These are phyloP conservation scores for Eutypa lata DNA, from an alignment of 2,329 filamentous ascomycete genomes.

Conservation along the genomic window DNA sequence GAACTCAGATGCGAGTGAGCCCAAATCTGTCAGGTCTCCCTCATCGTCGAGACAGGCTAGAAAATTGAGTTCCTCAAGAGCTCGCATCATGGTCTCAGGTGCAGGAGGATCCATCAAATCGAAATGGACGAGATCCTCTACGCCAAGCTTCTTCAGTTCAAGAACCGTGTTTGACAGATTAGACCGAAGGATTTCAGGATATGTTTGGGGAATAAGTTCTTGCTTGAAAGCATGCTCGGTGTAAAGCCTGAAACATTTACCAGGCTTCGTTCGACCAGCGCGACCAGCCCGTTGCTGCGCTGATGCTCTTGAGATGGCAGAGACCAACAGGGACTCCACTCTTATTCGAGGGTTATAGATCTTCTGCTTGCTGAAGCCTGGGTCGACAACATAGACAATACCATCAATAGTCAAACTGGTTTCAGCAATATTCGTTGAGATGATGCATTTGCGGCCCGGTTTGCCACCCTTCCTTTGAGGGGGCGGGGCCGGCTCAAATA, in stretches of 20 bases:
- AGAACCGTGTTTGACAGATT: constrained; percentile 94
- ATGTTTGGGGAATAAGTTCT: constrained; percentile 94
- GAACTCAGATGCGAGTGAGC: constrained; percentile 87
- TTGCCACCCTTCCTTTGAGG: constrained; percentile 71
- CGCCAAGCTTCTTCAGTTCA: constrained; percentile 94
- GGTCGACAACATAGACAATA: constrained; percentile 99
- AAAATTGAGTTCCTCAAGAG: constrained; percentile 95
- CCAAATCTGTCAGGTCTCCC: constrained; percentile 83
- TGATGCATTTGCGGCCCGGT: constrained; percentile 89
- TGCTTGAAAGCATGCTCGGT: constrained; percentile 96
- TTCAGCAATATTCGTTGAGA: constrained; percentile 97
- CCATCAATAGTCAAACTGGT: constrained; percentile 97
- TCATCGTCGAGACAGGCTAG: constrained; percentile 95
- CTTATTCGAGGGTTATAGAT: constrained; percentile 97
- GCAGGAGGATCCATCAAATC: constrained; percentile 98
- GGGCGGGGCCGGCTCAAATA: constrained; percentile 85
- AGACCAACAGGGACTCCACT: constrained; percentile 95
- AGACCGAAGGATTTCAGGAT: constrained; percentile 91
- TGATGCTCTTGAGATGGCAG: constrained; percentile 95
- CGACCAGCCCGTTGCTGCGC: constrained; percentile 97
- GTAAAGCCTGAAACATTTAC: constrained; percentile 97
- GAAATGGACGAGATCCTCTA: constrained; percentile 95
- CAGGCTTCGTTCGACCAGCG: constrained; percentile 96
- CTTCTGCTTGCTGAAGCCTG: constrained; percentile 98
- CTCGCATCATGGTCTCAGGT: constrained; percentile 97